These are phyloP conservation scores for Pseudodiploospora longispora DNA, from an alignment of 2,329 filamentous ascomycete species.

Conservation along the genomic window DNA sequence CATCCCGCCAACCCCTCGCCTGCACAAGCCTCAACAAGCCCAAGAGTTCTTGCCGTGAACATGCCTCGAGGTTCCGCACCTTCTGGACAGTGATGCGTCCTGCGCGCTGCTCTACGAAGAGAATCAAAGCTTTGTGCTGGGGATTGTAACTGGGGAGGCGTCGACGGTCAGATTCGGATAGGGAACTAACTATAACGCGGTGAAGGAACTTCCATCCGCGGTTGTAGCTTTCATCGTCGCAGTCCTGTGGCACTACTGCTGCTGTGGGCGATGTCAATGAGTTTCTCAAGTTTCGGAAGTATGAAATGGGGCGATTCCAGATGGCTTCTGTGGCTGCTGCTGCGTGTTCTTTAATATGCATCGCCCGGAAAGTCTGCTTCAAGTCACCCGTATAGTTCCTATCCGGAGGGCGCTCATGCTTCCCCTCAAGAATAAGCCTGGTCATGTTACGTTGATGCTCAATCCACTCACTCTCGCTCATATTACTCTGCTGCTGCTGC, in stretches of 20 bases:
- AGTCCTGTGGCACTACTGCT: too few species aligned
- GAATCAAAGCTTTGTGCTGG: neutral
- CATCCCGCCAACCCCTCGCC: constrained; percentile 15
- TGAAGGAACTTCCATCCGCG: constrained; percentile 1
- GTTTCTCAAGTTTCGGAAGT: neutral
- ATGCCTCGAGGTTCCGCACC: constrained; percentile 6
- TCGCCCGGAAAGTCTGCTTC: neutral
- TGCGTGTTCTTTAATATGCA: neutral
- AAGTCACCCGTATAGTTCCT: neutral
- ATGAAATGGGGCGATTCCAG: neutral
- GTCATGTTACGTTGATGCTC: neutral
- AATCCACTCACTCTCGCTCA: neutral
- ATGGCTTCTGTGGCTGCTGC: neutral
- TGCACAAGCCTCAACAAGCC: constrained; percentile 11
- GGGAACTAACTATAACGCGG: neutral
- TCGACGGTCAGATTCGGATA: neutral
- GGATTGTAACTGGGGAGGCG: neutral
- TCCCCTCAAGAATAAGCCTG: neutral
- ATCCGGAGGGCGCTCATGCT: neutral
- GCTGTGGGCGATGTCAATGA: too few species aligned
- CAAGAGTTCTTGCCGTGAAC: constrained; percentile 8
- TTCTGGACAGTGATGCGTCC: neutral
- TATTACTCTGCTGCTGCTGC: neutral
- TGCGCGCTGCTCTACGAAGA: neutral
- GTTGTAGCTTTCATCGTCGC: neutral